Base-by-base conservation (phyloP, 768 basidiomycete species). In the Wakefieldia striispora region DNA sequence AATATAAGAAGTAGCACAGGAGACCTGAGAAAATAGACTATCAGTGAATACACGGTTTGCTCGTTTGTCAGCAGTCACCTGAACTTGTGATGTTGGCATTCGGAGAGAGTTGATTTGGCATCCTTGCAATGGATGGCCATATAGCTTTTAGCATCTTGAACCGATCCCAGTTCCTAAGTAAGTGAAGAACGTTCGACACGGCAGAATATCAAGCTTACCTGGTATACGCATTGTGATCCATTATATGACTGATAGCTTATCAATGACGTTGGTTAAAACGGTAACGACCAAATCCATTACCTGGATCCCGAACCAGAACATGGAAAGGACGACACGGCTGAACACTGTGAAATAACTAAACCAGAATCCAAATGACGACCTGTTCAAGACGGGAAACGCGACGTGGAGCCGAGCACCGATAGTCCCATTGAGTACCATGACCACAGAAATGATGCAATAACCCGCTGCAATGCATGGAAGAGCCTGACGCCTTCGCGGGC, bases 291-390 rank as follows among this genome's bases (percentile, higher is more conserved):
- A 26, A 19, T 5, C 1, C 20, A 40, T 38, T 48, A 81, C 84
- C 74, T 86, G 86, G 20, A 89, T 79, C 3, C 81, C 82, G 49
- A 88, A 88, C 88, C 91, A 94, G 69, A 94, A 88, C 77, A 91
- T 81, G 37, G 87, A 75, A 16, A 93, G 75, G 27, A 91, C 71
- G 27, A 84, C 77, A 23, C 90, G 81, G 55, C 87, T 90, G 49
- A 93, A 67, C 26, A 94, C 85, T 46, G 82, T 84, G 67, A 93
- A 92, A 67, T 91, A 93, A 62, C 88, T 88, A 59, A 93, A 79
- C 82, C 87, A 93, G 71, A 91, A 93, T 2, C 92, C 91, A 57
- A 93, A 89, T 0, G 87, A 91, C 2, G 91, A 90, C 21, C 91
- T 77, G 55, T 85, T 88, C 16, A 92, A 72, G 45, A 95, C 77